Percentiles rank a stretch among this genome's conserved stretches.
Evolutionary conservation across 495 filamentous ascomycete genomes (phyloP).

Genomic region (Trichoderma orchidacearum): DNA sequence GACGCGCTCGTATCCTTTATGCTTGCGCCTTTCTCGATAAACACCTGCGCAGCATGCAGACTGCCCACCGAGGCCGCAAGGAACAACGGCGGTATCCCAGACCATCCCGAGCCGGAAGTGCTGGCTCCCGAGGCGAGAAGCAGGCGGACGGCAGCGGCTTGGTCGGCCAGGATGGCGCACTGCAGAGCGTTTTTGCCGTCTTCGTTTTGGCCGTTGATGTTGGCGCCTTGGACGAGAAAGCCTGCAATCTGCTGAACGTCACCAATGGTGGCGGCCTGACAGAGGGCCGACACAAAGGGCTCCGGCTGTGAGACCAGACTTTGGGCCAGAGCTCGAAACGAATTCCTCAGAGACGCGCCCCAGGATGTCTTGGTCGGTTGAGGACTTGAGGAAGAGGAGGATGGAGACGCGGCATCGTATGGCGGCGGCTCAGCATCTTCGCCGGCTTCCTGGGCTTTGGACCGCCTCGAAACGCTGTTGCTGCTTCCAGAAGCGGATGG

Average conservation of each 20-base stretch:
- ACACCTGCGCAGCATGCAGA: constrained; percentile 32
- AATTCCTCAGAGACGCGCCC: background rate
- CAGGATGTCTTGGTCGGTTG: background rate
- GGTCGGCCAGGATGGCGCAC: constrained; percentile 3
- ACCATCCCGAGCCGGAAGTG: background rate
- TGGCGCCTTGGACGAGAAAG: constrained; percentile 5
- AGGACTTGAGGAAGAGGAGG: background rate
- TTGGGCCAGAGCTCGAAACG: constrained; percentile 3
- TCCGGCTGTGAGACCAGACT: constrained; percentile 3
- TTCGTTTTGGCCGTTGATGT: constrained; percentile 7
- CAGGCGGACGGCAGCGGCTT: background rate
- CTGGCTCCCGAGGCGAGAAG: constrained; percentile 4
- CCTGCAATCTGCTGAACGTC: constrained; percentile 6
- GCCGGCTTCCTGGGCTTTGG: background rate
- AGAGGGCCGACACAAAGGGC: constrained; percentile 5
- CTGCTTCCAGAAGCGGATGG: background rate
- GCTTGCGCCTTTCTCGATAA: constrained; percentile 19
- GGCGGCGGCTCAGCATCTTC: background rate
- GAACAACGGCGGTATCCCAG: constrained; percentile 20
- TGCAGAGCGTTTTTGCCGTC: constrained; percentile 6
- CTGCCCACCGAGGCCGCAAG: constrained; percentile 46
- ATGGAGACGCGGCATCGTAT: background rate
- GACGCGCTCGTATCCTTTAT: constrained; percentile 1
- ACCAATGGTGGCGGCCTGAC: constrained; percentile 5
- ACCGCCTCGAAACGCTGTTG: background rate